These are phyloP conservation scores for Penicillium janthinellum DNA, from an alignment of 2,329 filamentous ascomycete species.

Conservation along the genomic window DNA sequence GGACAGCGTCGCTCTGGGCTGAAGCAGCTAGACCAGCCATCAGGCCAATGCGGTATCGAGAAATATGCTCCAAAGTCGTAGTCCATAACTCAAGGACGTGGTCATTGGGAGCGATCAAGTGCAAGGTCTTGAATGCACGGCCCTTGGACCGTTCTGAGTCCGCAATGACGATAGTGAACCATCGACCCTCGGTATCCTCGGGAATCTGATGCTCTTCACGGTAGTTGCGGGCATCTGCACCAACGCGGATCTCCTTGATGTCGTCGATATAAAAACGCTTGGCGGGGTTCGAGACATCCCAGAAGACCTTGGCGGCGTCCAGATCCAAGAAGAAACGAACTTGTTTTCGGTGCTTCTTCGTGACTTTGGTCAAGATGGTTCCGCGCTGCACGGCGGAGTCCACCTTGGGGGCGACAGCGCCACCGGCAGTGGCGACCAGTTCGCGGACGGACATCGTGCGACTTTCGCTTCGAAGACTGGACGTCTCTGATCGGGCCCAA, in stretches of 20 bases:
- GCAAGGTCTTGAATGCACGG: slow-evolving; percentile 72
- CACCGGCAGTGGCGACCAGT: slow-evolving; percentile 25
- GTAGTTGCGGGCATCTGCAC: slow-evolving; percentile 83
- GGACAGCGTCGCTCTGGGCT: slow-evolving; percentile 74
- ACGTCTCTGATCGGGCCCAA: slow-evolving; percentile 45
- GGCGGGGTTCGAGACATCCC: slow-evolving; percentile 75
- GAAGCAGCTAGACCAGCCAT: slow-evolving; percentile 84
- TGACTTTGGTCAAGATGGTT: slow-evolving; percentile 77
- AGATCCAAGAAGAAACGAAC: slow-evolving; percentile 80
- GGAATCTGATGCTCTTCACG: slow-evolving; percentile 77
- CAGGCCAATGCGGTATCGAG: slow-evolving; percentile 81
- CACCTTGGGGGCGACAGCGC: slow-evolving; percentile 65
- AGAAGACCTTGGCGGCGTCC: slow-evolving; percentile 81
- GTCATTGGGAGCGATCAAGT: slow-evolving; percentile 77
- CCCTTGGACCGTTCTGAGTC: slow-evolving; percentile 76
- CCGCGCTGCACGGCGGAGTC: slow-evolving; percentile 77
- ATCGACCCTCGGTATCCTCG: slow-evolving; percentile 67
- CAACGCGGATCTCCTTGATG: slow-evolving; percentile 85
- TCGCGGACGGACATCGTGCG: slow-evolving; percentile 37
- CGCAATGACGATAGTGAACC: slow-evolving; percentile 89
- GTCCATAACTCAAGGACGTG: slow-evolving; percentile 78
- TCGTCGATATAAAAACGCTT: slow-evolving; percentile 95
- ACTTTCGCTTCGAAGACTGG: slow-evolving; percentile 43
- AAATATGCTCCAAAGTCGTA: slow-evolving; percentile 77
- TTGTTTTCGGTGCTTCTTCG: slow-evolving; percentile 73